A percentile compares a stretch with the other conserved stretches of the same genome.
phyloP scores from a whole-genome alignment of 257 asterid species.

The Parsonsia alboflavescens region DNA sequence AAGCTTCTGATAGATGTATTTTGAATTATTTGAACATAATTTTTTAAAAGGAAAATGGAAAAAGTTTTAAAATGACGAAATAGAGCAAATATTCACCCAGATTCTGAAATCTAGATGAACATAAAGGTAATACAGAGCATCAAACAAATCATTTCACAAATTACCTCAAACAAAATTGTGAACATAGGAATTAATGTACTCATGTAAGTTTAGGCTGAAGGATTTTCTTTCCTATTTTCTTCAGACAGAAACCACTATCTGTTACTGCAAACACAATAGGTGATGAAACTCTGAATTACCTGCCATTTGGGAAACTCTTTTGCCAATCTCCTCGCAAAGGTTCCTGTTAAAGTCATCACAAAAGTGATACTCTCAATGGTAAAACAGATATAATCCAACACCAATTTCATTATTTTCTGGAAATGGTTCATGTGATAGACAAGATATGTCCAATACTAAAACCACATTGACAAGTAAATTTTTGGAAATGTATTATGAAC shows the following conservation, averaged over 20 bases:
- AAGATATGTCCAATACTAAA: neutral
- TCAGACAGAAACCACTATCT: neutral
- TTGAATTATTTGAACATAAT: neutral
- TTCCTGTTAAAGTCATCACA: constrained; percentile 45
- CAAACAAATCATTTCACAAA: neutral
- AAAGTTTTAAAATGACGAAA: neutral
- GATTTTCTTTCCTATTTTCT: neutral
- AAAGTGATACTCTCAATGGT: neutral
- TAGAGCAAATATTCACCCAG: neutral
- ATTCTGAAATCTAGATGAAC: neutral
- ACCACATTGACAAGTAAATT: neutral
- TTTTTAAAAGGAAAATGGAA: neutral
- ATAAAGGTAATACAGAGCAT: neutral
- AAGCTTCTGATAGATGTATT: constrained; percentile 17
- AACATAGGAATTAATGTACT: neutral
- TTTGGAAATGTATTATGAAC: neutral
- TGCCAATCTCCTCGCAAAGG: constrained; percentile 87
- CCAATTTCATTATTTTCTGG: neutral
- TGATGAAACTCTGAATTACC: constrained; percentile 31
- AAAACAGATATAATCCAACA: neutral
- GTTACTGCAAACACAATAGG: neutral
- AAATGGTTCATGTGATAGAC: neutral
- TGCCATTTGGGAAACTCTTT: constrained; percentile 97
- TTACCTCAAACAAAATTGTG: neutral
- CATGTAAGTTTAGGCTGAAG: neutral